Evolutionary conservation across 495 filamentous ascomycete genomes (phyloP).

Genomic region (Pyrenopolyporus hunteri): DNA sequence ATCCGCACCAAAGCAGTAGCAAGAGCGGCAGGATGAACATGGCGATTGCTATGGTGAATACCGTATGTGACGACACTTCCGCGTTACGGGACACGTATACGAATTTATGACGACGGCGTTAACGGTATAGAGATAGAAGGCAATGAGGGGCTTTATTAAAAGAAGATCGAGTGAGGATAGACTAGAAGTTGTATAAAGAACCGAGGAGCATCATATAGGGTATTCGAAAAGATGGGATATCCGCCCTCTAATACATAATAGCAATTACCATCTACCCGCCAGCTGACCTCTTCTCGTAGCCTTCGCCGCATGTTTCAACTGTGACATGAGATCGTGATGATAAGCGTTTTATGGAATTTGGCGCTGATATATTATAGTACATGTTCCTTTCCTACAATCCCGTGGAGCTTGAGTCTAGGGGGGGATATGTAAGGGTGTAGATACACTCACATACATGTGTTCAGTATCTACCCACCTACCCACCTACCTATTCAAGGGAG

Average conservation of each 20-base stretch:
- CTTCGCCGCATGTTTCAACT: background rate
- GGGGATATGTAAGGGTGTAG: constrained; percentile 18
- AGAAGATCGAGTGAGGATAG: background rate
- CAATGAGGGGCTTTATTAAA: background rate
- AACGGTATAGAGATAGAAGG: background rate
- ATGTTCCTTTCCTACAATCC: background rate
- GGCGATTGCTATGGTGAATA: background rate
- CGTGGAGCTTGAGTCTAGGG: background rate
- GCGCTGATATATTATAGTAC: constrained; percentile 5
- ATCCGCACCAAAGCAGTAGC: constrained; percentile 15
- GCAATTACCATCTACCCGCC: background rate
- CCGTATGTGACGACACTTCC: background rate
- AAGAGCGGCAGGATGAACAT: constrained; percentile 21
- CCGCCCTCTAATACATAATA: constrained; percentile 7
- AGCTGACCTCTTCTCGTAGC: background rate
- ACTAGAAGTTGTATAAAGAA: background rate
- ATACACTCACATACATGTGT: too few relatives aligned
- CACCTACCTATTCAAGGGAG: constrained; percentile 8
- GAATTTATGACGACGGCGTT: background rate
- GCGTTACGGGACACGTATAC: background rate
- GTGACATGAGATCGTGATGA: background rate
- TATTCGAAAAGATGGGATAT: constrained; percentile 1
- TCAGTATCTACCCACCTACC: background rate
- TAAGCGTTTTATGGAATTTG: constrained; percentile 10
- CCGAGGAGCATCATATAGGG: background rate